These are phyloP conservation scores for Peronospora destructor DNA, from an alignment of 352 stramenopile species.

Conservation along the genomic window DNA sequence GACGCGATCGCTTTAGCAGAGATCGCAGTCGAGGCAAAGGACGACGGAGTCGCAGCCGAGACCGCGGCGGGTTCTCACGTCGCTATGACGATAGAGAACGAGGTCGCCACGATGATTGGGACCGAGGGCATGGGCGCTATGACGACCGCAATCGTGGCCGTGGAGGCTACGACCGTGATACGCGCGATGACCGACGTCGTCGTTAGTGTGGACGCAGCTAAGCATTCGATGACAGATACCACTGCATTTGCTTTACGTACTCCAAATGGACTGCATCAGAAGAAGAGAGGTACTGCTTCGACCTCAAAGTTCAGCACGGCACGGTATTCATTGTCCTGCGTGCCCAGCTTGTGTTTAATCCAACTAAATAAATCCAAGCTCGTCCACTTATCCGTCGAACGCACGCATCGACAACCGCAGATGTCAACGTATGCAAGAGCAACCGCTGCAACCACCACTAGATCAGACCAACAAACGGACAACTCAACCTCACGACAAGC, in stretches of 20 bases:
- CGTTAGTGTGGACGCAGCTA: slow-evolving; percentile 19
- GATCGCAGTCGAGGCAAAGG: slow-evolving; percentile 43
- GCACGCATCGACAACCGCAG: slow-evolving; percentile 25
- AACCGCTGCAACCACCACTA: slow-evolving; percentile 11
- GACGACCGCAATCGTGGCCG: slow-evolving; percentile 52
- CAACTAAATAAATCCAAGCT: slow-evolving; percentile 62
- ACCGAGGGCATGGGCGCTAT: slow-evolving; percentile 40
- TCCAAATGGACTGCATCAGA: slow-evolving; percentile 13
- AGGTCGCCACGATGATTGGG: slow-evolving; percentile 38
- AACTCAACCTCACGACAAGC: slow-evolving; percentile 12
- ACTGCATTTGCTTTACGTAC: slow-evolving; percentile 18
- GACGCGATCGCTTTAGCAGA: slow-evolving; percentile 31
- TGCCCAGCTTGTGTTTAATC: slow-evolving; percentile 51
- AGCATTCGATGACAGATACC: slow-evolving; percentile 2
- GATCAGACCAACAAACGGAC: slow-evolving; percentile 22
- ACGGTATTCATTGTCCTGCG: slow-evolving; percentile 19
- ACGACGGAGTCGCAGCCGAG: slow-evolving; percentile 41
- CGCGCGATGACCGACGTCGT: slow-evolving; percentile 35
- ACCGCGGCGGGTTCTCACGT: slow-evolving; percentile 35
- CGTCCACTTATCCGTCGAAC: slow-evolving; percentile 38
- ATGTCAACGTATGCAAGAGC: slow-evolving; percentile 8
- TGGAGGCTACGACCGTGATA: slow-evolving; percentile 37
- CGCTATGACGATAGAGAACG: slow-evolving; percentile 44
- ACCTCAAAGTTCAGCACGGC: slow-evolving; percentile 14
- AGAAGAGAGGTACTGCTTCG: slow-evolving; percentile 7